A percentile compares a stretch with the other conserved stretches of the same genome.
phyloP scores from a whole-genome alignment of 2,329 filamentous ascomycete species.

The Arthroderma sp. region DNA sequence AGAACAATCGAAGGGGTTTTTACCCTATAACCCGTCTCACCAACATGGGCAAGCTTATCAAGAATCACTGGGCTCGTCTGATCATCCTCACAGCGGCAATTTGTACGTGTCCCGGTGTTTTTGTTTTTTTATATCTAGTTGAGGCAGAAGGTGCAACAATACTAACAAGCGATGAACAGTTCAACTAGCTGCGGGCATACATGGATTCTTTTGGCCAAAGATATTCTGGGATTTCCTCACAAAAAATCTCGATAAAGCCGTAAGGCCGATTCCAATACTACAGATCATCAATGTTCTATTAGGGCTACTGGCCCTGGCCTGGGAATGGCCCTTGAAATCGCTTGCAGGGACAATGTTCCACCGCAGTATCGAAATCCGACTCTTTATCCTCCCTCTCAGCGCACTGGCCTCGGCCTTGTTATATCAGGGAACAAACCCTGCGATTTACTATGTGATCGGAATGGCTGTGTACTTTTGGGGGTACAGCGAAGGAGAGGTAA shows the following conservation, averaged over 20 bases:
- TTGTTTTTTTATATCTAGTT: background rate
- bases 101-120: slow-evolving; percentile 42
- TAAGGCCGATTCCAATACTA: slow-evolving; percentile 76
- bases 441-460: slow-evolving; percentile 80
- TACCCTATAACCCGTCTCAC: background rate
- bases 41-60: slow-evolving; percentile 90
- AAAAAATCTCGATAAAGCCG: slow-evolving; percentile 71
- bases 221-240: slow-evolving; percentile 97
- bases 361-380: slow-evolving; percentile 72
- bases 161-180: slow-evolving; percentile 43
- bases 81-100: slow-evolving; percentile 75
- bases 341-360: slow-evolving; percentile 69
- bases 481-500: slow-evolving; percentile 93
- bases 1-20: background rate
- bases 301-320: slow-evolving; percentile 64
- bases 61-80: slow-evolving; percentile 97
- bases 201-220: slow-evolving; percentile 96
- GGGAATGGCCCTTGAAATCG: slow-evolving; percentile 78
- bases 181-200: slow-evolving; percentile 70
- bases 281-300: slow-evolving; percentile 83
- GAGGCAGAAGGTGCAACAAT: background rate
- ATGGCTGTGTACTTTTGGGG: slow-evolving; percentile 91
- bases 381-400: slow-evolving; percentile 70
- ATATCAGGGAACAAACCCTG: slow-evolving; percentile 87
- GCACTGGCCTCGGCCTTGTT: slow-evolving; percentile 63